Base-by-base conservation (phyloP, 2,329 filamentous ascomycete species). In the Colletotrichum sp. region DNA sequence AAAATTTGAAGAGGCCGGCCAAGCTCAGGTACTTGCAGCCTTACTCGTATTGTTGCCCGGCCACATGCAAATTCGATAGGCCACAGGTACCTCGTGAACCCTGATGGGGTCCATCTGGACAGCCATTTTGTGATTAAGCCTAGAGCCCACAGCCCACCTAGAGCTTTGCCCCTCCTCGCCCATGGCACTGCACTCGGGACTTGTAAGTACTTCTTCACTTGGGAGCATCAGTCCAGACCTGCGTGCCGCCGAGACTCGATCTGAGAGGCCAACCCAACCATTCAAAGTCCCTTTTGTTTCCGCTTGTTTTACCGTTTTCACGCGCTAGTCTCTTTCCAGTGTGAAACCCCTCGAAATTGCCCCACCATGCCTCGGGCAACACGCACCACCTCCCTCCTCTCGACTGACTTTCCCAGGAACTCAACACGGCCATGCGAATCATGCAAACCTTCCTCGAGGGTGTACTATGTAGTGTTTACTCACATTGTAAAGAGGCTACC, bases 271-370 rank as follows among this genome's bases (percentile, higher is more conserved):
- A 13, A 52, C 43, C n/a, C 43, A 52, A 24, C n/a, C n/a, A 52
- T 52, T 21, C 43, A 52, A 24, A 52, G 43, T 68, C 39, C 68
- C 24, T 68, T 68, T 36, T 59, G 71, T 68, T 75, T 75, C 71
- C 74, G 61, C 64, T 72, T 72, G 66, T 61, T 77, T 77, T 72
- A 72, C 72, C 68, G 48, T 76, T 65, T 39, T 18, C 34, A 30
- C n/a, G 52, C 77, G 69, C 77, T 78, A 78, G 59, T 57, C 77
- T 48, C 14, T 26, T 77, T 72, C 74, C 7, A 60, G 63, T 26
- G 48, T 61, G 67, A 75, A 75, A 73, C 72, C 75, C 75, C 77
- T 77, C 75, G 66, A 71, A 72, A 39, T 34, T 70, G 76, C 76
- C 76, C 76, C 73, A 76, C 73, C 66, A 77, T 57, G 32, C 26